Evolutionary conservation across 345 rosid genomes (phyloP), one percentile per base, ranked within the genome.

Genomic region (Syzygium jambos): DNA sequence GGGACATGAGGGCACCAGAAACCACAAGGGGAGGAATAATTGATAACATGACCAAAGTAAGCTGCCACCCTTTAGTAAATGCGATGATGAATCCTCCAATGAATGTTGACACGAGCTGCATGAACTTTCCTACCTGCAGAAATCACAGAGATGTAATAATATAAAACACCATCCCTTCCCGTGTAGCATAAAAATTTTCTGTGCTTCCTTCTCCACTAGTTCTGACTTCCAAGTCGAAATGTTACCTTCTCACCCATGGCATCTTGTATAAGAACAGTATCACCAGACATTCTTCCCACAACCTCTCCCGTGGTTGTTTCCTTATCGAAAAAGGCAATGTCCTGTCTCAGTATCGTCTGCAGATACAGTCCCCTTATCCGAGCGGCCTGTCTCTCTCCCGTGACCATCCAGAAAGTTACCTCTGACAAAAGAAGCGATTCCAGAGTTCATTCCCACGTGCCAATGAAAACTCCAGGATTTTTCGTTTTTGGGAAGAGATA

Each of bases 191-290:
- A 51, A 83, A 3, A n/a, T 19, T 11, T 25, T 19, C 4, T 29
- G 23, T 61, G n/a, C 51, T 78, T 53, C 85, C 57, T 29, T 29
- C 41, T 38, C 57, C 38, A 8, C 38, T 29, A 51, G 43, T 80
- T 23, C 57, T 51, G 84, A 68, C 78, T 73, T 46, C 52, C 52
- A 52, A 22, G 21, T 57, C 38, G 46, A 11, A 84, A 34, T 51
- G 21, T 84, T 90, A 96, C 99, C 95, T 96, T 97, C 89, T 97
- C 99, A 15, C 99, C 99, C 98, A 97, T 97, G 61, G 99, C 99
- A 29, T 97, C 98, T 90, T 96, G 98, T 85, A 97, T 97, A 51
- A 97, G 94, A 68, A 95, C 99, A 4, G 98, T 97, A 91, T 97
- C 99, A 43, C 99, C 98, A 8, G 99, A 97, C 99, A 97, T 97